Conservation (phyloP, 768 basidiomycete genomes). For the Guyanaporus albipodus region DNA sequence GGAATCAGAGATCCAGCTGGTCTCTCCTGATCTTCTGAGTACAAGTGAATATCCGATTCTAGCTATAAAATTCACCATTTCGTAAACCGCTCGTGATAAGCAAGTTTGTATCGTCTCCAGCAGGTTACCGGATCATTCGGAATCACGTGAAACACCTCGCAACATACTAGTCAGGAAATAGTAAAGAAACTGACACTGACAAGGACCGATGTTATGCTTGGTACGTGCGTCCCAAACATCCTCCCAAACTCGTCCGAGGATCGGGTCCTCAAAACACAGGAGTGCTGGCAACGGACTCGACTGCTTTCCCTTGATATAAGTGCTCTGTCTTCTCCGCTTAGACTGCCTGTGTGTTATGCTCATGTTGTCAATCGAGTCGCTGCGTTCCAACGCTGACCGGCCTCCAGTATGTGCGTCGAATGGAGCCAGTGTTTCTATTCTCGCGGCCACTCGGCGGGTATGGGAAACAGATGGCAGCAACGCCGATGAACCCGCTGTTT, state of each 20-base stretch:
- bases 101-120: slow-evolving; percentile 91
- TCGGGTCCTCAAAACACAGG: slow-evolving; percentile 84
- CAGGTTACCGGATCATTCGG: slow-evolving; percentile 92
- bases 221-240: slow-evolving; percentile 86
- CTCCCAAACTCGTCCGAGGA: slow-evolving; percentile 86
- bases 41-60: slow-evolving; percentile 1
- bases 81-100: slow-evolving; percentile 69
- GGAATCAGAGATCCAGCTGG: slow-evolving; percentile 40
- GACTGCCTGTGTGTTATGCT: slow-evolving; percentile 46
- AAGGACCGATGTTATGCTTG: slow-evolving; percentile 71
- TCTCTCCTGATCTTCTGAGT: slow-evolving; percentile 42
- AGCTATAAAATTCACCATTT: slow-evolving; percentile 49
- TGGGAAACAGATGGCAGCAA: slow-evolving; percentile 64
- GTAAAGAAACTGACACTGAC: not conserved
- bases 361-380: slow-evolving; percentile 47
- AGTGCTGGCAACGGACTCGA: slow-evolving; percentile 71
- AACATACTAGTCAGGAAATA: slow-evolving; percentile 54
- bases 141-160: slow-evolving; percentile 90
- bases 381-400: slow-evolving; percentile 40
- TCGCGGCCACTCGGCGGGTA: slow-evolving; percentile 33
- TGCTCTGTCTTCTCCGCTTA: slow-evolving; percentile 56
- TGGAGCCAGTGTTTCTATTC: not conserved
- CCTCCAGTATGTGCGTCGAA: slow-evolving; percentile 37
- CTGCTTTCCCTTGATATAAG: slow-evolving; percentile 40
- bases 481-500: slow-evolving; percentile 57